A percentile compares a stretch with the other conserved stretches of the same genome.
Conservation (phyloP, 2,329 filamentous ascomycete genomes). For the Colletotrichum sp. region DNA sequence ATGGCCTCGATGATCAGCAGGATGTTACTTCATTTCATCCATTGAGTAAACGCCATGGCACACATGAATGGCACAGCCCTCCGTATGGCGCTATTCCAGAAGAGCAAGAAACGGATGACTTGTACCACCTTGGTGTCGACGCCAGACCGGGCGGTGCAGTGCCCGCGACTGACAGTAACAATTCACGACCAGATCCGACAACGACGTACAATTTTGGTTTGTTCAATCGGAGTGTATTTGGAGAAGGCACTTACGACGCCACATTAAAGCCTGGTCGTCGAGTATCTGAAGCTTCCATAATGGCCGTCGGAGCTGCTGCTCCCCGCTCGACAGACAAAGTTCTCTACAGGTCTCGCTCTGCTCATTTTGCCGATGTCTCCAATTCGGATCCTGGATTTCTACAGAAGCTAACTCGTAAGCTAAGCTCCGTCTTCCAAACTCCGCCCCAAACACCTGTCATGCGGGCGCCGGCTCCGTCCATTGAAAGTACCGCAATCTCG, state of each 20-base stretch:
- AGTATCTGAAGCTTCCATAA: background rate
- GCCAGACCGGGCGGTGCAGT: constrained; percentile 26
- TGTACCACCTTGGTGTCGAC: constrained; percentile 35
- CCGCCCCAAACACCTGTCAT: background rate
- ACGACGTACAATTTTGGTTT: background rate
- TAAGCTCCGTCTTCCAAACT: constrained; percentile 11
- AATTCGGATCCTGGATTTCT: background rate
- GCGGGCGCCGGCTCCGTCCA: background rate
- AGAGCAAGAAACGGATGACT: constrained; percentile 4
- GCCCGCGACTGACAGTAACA: background rate
- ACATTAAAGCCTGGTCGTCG: background rate
- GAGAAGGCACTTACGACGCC: background rate
- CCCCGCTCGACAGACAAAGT: background rate
- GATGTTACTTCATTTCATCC: constrained; percentile 38
- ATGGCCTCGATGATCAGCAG: background rate
- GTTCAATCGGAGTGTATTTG: constrained; percentile 29
- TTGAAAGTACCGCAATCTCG: background rate
- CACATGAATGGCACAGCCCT: constrained; percentile 35
- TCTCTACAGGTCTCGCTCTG: background rate
- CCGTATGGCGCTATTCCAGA: constrained; percentile 3
- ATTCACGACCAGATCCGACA: background rate
- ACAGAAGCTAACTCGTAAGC: constrained; percentile 4
- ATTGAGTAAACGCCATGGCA: constrained; percentile 34
- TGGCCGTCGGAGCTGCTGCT: background rate
- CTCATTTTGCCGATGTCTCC: background rate